These are phyloP conservation scores for Nemania sp. DNA, from an alignment of 2,329 filamentous ascomycete species.

Conservation along the genomic window DNA sequence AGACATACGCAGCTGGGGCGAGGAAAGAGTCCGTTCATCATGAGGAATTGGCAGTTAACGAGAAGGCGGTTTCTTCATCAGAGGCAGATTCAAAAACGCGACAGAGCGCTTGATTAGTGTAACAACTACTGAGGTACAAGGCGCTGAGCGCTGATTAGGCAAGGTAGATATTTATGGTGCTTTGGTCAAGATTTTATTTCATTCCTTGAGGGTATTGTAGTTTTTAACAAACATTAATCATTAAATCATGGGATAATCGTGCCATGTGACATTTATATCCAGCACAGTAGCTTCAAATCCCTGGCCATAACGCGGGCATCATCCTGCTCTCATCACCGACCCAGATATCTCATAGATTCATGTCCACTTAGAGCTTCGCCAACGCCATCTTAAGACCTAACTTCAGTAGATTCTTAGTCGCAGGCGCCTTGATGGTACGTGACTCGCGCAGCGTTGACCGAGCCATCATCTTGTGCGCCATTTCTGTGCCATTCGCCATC, in stretches of 20 bases:
- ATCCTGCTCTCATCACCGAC: conserved; percentile 8
- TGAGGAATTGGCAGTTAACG: not conserved
- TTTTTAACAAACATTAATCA: conserved; percentile 29
- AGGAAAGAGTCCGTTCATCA: conserved; percentile 24
- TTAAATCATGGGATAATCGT: conserved; percentile 25
- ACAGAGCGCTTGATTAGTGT: not conserved
- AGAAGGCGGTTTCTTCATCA: not conserved
- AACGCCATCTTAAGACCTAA: conserved; percentile 36
- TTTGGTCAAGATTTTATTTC: too few relatives aligned
- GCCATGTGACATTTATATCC: conserved; percentile 3
- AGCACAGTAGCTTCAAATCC: conserved; percentile 7
- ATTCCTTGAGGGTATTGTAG: conserved; percentile 16
- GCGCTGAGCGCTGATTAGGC: not conserved
- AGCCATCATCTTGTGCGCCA: conserved; percentile 12
- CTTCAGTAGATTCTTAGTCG: conserved; percentile 36
- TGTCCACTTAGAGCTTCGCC: conserved; percentile 25
- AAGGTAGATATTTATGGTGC: too few relatives aligned
- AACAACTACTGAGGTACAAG: not conserved
- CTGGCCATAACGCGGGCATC: conserved; percentile 8
- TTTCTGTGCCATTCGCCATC: conserved; percentile 12
- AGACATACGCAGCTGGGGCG: conserved; percentile 24
- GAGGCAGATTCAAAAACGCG: not conserved
- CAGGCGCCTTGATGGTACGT: conserved; percentile 27
- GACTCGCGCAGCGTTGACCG: conserved; percentile 21
- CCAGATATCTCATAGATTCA: conserved; percentile 1